A percentile compares a stretch with the other conserved stretches of the same genome.
These are phyloP conservation scores for Spergularia azorica DNA, from an alignment of 179 eudicot genomes.

Conservation along the genomic window DNA sequence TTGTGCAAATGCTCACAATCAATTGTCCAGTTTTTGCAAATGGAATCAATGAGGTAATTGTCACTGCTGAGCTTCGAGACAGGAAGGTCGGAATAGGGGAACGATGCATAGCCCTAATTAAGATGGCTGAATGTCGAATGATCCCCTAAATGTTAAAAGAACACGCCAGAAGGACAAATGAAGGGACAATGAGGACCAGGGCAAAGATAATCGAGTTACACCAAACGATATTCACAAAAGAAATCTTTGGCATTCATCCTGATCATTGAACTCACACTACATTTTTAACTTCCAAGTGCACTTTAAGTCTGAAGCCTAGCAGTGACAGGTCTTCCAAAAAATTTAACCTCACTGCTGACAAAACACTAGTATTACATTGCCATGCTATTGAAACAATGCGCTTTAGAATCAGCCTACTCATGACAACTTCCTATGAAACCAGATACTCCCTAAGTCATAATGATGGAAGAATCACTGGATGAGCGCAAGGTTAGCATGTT, in stretches of 20 bases:
- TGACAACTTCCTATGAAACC: conserved; percentile 1
- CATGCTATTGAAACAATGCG: neutral
- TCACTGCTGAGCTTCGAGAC: no score
- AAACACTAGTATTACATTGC: neutral
- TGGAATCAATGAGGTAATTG: no score
- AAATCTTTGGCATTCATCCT: neutral
- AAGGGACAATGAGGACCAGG: neutral
- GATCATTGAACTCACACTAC: no score
- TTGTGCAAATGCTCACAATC: no score
- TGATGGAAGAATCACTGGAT: conserved; percentile 1
- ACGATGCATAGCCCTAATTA: no score
- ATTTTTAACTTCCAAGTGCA: no score
- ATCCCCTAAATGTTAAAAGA: no score
- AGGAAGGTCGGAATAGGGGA: no score
- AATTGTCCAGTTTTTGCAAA: no score
- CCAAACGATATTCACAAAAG: no score
- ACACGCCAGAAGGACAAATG: neutral
- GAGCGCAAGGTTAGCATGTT: neutral
- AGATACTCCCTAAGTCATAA: conserved; percentile 6
- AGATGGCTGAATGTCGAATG: no score
- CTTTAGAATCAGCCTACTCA: neutral
- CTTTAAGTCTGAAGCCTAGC: conserved; percentile 14
- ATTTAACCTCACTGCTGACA: conserved; percentile 29
- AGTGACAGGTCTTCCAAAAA: conserved; percentile 28
- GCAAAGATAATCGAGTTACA: neutral